Conservation (phyloP, 208 protist genomes). For the Leishmania martiniquensis region DNA sequence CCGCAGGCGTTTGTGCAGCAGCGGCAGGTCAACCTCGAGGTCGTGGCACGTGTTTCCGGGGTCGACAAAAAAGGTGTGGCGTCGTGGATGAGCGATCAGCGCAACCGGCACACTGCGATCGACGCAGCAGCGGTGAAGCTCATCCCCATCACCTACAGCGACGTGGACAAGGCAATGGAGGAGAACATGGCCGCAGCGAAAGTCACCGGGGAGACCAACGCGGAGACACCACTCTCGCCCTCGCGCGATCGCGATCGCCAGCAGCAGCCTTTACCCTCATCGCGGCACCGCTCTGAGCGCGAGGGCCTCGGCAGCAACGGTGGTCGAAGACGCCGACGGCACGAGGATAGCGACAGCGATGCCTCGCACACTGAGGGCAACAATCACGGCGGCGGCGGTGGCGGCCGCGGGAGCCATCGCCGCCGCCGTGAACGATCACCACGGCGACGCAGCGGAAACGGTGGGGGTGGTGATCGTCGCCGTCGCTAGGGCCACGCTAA, state of each 20-base stretch:
- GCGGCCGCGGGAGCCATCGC: background rate
- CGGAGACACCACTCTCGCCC: background rate
- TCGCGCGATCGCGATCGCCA: slow-evolving; percentile 8
- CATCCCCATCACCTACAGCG: slow-evolving; percentile 51
- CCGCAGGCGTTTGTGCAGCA: slow-evolving; percentile 77
- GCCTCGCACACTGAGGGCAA: slow-evolving; percentile 6
- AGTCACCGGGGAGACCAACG: background rate
- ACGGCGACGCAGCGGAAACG: background rate
- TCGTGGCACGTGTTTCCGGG: slow-evolving; percentile 37
- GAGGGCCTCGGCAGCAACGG: background rate
- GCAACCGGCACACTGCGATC: slow-evolving; percentile 47
- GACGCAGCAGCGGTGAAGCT: slow-evolving; percentile 64
- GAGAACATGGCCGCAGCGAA: slow-evolving; percentile 10
- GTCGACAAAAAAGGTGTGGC: slow-evolving; percentile 46
- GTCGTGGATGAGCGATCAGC: slow-evolving; percentile 73
- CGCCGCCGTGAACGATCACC: slow-evolving; percentile 5
- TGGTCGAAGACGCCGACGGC: slow-evolving; percentile 2
- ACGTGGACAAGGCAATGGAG: slow-evolving; percentile 34
- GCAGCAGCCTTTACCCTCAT: slow-evolving; percentile 4
- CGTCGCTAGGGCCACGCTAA: background rate
- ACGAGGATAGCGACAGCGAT: background rate
- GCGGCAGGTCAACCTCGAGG: slow-evolving; percentile 41
- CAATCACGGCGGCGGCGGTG: background rate
- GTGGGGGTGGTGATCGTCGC: slow-evolving; percentile 4
- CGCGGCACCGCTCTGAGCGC: slow-evolving; percentile 4